These are phyloP conservation scores for Plasmodium blacklocki DNA, from an alignment of 169 alveolate species.

Conservation along the genomic window DNA sequence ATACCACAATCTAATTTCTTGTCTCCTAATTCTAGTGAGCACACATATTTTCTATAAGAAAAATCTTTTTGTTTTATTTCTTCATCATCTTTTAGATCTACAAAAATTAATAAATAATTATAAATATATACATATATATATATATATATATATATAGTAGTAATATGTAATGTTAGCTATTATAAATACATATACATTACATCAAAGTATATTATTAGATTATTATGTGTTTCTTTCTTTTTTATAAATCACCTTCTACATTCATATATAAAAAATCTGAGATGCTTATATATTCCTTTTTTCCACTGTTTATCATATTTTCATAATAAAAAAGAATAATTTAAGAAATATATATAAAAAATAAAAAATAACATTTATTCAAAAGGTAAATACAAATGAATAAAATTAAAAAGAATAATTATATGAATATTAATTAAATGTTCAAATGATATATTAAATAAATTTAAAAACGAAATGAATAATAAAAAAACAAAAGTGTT, in stretches of 20 bases:
- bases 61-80: slow-evolving; percentile 35
- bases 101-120: background rate
- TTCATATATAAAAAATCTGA: slow-evolving; percentile 32
- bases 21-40: slow-evolving; percentile 68
- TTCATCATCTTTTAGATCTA: slow-evolving; percentile 51
- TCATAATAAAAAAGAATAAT: background rate
- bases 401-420: too few species aligned
- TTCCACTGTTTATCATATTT: slow-evolving; percentile 14
- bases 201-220: background rate
- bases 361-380: background rate
- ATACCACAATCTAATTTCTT: slow-evolving; percentile 58
- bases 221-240: background rate
- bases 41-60: slow-evolving; percentile 30
- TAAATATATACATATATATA: background rate
- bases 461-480: background rate
- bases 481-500: slow-evolving; percentile 6
- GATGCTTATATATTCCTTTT: slow-evolving; percentile 13
- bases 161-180: too few species aligned
- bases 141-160: background rate
- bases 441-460: background rate
- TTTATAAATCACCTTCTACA: slow-evolving; percentile 37
- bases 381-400: background rate
- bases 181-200: too few species aligned
- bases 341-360: background rate
- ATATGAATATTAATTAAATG: too few species aligned